Conservation (phyloP, 2,329 filamentous ascomycete genomes). For the Neofusicoccum umdonicola region DNA sequence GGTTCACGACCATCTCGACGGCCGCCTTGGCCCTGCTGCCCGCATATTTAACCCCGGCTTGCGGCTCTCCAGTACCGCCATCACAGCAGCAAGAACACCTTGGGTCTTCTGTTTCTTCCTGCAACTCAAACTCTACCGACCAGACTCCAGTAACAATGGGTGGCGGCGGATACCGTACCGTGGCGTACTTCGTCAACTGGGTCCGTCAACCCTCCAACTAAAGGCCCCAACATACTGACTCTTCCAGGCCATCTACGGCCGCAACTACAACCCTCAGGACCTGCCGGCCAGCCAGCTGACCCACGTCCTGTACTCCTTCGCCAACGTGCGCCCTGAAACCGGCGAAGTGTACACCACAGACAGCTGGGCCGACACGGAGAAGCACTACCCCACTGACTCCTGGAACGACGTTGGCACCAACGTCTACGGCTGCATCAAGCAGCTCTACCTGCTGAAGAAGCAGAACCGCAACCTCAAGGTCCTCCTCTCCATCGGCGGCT, state of each 20-base stretch:
- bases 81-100: not conserved
- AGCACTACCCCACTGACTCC: conserved; percentile 67
- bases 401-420: conserved; percentile 66
- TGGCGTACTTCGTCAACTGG: conserved; percentile 76
- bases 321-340: conserved; percentile 73
- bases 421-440: conserved; percentile 74
- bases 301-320: conserved; percentile 88
- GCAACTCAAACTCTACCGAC: not conserved
- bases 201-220: conserved; percentile 21
- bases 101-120: not conserved
- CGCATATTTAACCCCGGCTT: not conserved
- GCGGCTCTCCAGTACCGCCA: not conserved
- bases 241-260: conserved; percentile 73
- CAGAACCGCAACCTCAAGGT: conserved; percentile 73
- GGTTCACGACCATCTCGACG: not conserved
- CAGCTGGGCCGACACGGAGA: conserved; percentile 65
- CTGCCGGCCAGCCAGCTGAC: conserved; percentile 78
- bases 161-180: conserved; percentile 56
- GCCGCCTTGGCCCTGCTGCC: not conserved
- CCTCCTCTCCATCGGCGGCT: conserved; percentile 82
- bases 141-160: conserved; percentile 20
- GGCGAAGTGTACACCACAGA: conserved; percentile 71
- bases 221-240: not conserved
- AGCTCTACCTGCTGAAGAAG: conserved; percentile 74
- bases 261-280: conserved; percentile 81